Evolutionary conservation across 1,284 basidiomycete genomes (phyloP).

Genomic region (Ustilago shanxiensis): DNA sequence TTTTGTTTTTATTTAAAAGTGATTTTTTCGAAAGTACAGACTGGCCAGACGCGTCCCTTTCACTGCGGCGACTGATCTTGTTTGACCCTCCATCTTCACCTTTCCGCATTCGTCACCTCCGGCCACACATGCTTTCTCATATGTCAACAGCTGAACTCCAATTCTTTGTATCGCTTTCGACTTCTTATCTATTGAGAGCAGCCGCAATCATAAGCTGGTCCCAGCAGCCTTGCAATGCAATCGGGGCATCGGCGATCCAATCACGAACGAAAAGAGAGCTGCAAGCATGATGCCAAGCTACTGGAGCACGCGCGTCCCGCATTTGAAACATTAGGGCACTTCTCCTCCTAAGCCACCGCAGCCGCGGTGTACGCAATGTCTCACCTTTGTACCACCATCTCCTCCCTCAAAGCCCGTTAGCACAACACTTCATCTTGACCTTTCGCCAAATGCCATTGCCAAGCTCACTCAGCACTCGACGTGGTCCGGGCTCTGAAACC

Average conservation of each 20-base stretch:
- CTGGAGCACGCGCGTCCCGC: neutral
- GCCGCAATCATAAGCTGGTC: no score
- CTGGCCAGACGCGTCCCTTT: no score
- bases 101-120: conserved; percentile 14
- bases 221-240: no score
- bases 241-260: neutral
- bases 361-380: conserved; percentile 14
- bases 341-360: neutral
- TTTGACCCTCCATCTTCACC: no score
- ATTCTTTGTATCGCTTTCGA: neutral
- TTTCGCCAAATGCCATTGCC: no score
- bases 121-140: no score
- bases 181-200: neutral
- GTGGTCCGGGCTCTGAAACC: no score
- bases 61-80: conserved; percentile 6
- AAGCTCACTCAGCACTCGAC: no score
- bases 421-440: no score
- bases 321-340: conserved; percentile 16
- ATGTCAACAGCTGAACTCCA: neutral
- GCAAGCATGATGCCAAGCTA: neutral
- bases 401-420: conserved; percentile 4
- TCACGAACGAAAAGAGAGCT: neutral
- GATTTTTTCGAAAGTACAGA: no score
- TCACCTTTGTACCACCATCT: conserved; percentile 20
- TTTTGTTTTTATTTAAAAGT: no score